phyloP scores from a whole-genome alignment of 2,329 filamentous ascomycete genomes.

The Pezizomycotina sp. region DNA sequence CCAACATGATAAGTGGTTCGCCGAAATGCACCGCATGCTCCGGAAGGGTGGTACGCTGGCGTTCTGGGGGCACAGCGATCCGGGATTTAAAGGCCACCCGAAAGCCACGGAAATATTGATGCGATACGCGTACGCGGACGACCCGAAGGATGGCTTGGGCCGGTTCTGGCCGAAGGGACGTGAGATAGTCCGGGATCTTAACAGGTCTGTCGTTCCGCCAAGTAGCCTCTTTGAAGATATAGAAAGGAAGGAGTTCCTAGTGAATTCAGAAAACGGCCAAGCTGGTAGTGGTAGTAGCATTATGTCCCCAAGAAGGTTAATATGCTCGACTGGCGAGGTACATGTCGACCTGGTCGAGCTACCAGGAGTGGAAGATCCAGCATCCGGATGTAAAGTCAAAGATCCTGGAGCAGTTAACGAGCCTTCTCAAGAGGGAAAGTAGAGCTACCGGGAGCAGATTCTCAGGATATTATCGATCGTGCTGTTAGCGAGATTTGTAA shows the following conservation, averaged over 20 bases:
- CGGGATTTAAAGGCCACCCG: constrained; percentile 40
- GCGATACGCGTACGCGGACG: constrained; percentile 39
- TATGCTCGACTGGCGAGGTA: no score
- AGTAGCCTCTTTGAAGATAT: constrained; percentile 38
- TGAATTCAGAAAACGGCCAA: no score
- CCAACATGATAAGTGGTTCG: constrained; percentile 41
- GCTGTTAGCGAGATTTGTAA: no score
- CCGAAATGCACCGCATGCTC: constrained; percentile 39
- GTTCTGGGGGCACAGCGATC: constrained; percentile 51
- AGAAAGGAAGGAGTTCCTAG: constrained; percentile 38
- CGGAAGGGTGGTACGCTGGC: constrained; percentile 42
- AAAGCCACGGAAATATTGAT: constrained; percentile 39
- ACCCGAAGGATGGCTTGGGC: constrained; percentile 40
- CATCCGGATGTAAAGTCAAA: no score
- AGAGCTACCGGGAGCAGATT: no score
- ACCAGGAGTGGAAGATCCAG: no score
- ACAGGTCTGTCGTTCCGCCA: constrained; percentile 39
- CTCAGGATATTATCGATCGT: no score
- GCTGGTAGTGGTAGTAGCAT: no score
- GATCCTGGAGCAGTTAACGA: no score
- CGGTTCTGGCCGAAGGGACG: constrained; percentile 46
- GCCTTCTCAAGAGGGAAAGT: no score
- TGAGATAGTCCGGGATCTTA: constrained; percentile 37
- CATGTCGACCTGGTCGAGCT: no score
- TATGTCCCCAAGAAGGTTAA: no score